Evolutionary conservation across 441 rosid species (phyloP), one percentile per base, ranked within the genome.

Genomic region (Erodium texanum): DNA sequence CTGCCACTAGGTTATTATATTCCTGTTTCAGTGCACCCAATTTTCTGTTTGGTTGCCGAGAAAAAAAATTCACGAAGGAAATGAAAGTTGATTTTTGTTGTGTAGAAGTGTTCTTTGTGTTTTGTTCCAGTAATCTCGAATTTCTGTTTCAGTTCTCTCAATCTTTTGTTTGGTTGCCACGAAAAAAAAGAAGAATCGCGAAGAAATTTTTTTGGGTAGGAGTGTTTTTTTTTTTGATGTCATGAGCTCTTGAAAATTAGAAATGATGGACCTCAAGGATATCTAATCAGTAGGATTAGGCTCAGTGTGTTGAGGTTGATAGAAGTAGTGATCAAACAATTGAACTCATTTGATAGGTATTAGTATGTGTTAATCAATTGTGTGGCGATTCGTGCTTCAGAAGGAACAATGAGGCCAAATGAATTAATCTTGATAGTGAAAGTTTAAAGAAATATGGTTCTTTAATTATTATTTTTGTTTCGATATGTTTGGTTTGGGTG

Each of bases 31-130:
- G 36, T 48, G 22, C 34, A 9, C 36, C 59, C 43, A 41, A 23
- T 68, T 50, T 67, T 68, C 66, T 71, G 68, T 66, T 74, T 78
- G 71, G 14, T 65, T 65, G 32, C 59, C 48, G 50, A 65, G 67
- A 65, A 68, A 69, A 69, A 16, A 58, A 20, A 58, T 70, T 67
- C 20, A 52, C 52, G 11, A 29, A 45, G 20, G 1, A 5, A 1
- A 5, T 3, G 58, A 52, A 7, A 64, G 11, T 34, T 34, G 38
- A n/a, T n/a, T n/a, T n/a, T n/a, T 27, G 61, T 66, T 70, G 12
- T 14, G 36, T 5, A 15, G 24, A 9, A 63, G n/a, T 32, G 32
- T 14, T 20, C 24, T 14, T 15, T 48, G 23, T 65, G 15, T 43
- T 8, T 9, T 12, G 50, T 43, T 34, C 8, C 38, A 34, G 38